A percentile compares a stretch with the other conserved stretches of the same genome.
These are phyloP conservation scores for Astragalus membranaceus DNA, from an alignment of 306 rosid species.

Conservation along the genomic window DNA sequence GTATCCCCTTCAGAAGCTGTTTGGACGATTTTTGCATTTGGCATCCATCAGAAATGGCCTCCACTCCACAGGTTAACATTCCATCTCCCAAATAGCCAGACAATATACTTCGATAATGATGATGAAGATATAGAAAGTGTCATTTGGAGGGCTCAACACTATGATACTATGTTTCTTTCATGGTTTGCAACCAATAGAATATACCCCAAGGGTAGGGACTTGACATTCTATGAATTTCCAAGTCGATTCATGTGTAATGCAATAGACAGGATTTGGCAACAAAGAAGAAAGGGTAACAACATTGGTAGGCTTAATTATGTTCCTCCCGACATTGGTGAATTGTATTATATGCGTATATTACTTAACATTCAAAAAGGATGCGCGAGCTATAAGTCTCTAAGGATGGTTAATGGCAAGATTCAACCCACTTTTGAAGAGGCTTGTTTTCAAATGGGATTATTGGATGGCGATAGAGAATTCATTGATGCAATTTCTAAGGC, in stretches of 20 bases:
- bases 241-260: no score
- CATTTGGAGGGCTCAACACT: no score
- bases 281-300: no score
- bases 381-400: neutral
- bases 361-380: neutral
- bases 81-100: neutral
- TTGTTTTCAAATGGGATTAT: neutral
- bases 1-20: neutral
- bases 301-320: no score
- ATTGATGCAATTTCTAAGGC: no score
- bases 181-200: no score
- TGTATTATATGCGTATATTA: neutral
- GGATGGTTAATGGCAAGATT: neutral
- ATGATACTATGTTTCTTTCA: no score
- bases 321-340: neutral
- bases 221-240: no score
- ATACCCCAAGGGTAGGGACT: no score
- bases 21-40: neutral
- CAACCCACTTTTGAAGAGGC: neutral
- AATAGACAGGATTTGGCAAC: no score
- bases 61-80: neutral
- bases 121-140: no score
- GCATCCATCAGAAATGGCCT: neutral
- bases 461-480: neutral
- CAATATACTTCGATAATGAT: no score